Base-by-base conservation (phyloP, 148 eudicot genomes). In the Nyssa sinensis region DNA sequence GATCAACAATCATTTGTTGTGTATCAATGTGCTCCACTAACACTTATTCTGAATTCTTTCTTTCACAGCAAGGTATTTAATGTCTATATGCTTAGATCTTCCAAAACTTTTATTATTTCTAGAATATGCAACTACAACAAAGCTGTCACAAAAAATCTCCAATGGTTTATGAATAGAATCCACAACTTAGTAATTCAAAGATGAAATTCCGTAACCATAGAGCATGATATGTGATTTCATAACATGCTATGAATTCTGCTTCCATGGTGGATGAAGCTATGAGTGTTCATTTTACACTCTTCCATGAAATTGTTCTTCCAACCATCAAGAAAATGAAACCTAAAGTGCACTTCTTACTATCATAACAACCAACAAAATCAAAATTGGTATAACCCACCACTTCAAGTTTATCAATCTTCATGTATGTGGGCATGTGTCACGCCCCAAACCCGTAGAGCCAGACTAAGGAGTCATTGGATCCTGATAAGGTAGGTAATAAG, bases 251-350 rank as follows among this genome's bases (percentile, higher is more conserved):
- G 9, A 67, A 67, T n/a, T 44, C 31, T 3, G 32, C 58, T 1
- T 19, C 23, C 53, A 39, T 67, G 21, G 58, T 67, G n/a, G 58
- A 67, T 17, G 58, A 39, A 39, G 53, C 34, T 39, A 28, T 44
- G 17, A 67, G 31, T 23, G 71, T 23, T 25, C 41, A 32, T 44
- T 67, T 67, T 0, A 8, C n/a, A 67, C 27, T 0, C 17, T 34
- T 39, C 71, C 58, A 67, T 10, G 58, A 67, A 2, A 67, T 67
- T 0, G 57, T 57, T 47, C 55, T 30, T 24, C 71, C 34, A 67
- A 27, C 58, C 10, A 69, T 17, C 34, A 49, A 4, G 16, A 5
- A 69, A 4, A 69, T 21, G 8, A 37, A 69, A 3, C 37, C 16
- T 16, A 35, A 69, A n/a, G 61, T 69, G 27, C 13, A 44, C 14